These are phyloP conservation scores for Tetracladium marchalianum DNA, from an alignment of 495 filamentous ascomycete species.

Conservation along the genomic window DNA sequence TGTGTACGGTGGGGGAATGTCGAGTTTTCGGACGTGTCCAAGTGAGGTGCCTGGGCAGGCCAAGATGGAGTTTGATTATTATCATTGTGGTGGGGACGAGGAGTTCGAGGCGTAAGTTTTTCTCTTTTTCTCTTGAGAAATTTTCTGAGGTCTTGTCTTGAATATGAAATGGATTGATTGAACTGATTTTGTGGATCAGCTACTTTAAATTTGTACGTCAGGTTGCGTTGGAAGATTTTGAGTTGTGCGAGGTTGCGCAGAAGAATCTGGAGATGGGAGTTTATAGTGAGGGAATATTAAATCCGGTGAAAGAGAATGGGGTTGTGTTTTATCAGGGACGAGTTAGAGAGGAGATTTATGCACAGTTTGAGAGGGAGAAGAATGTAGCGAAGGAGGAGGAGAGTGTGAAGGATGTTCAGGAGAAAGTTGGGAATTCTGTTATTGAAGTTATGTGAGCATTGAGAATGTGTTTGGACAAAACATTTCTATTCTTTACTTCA, in stretches of 20 bases:
- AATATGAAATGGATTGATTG: no score
- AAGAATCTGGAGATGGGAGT: slow-evolving; percentile 43
- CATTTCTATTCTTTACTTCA: no score
- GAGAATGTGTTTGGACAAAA: no score
- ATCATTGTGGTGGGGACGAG: slow-evolving; percentile 40
- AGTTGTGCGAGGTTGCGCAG: slow-evolving; percentile 51
- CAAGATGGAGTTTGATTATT: slow-evolving; percentile 57
- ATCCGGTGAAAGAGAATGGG: slow-evolving; percentile 47
- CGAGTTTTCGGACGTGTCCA: slow-evolving; percentile 48
- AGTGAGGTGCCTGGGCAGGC: slow-evolving; percentile 40
- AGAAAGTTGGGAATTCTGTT: background rate
- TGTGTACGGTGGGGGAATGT: slow-evolving; percentile 53
- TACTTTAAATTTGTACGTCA: slow-evolving; percentile 52
- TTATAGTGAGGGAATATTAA: slow-evolving; percentile 48
- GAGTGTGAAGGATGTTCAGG: background rate
- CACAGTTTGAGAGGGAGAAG: slow-evolving; percentile 34
- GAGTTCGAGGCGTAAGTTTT: slow-evolving; percentile 38
- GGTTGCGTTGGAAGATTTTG: slow-evolving; percentile 50
- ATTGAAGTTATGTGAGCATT: background rate
- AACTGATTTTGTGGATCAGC: background rate
- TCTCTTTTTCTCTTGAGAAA: no score
- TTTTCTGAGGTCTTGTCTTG: no score
- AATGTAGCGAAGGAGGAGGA: slow-evolving; percentile 3
- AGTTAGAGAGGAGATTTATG: slow-evolving; percentile 42
- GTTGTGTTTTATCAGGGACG: slow-evolving; percentile 47